Evolutionary conservation across 2,329 filamentous ascomycete species (phyloP).

Genomic region (Teratosphaeria nubilosa): DNA sequence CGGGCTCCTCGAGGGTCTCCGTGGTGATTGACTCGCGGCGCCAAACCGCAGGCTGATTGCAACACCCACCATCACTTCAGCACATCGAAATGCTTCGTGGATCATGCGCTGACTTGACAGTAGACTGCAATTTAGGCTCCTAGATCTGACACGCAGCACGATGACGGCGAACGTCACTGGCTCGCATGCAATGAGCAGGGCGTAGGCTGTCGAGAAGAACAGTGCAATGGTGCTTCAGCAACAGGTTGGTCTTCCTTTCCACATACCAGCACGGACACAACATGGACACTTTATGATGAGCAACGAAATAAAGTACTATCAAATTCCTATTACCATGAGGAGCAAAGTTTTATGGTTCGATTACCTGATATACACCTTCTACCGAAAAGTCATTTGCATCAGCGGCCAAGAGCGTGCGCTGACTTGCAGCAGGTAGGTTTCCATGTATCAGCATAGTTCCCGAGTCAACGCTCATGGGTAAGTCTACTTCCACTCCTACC

Average conservation of each 20-base stretch:
- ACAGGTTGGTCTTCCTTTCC: neutral
- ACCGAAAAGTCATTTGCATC: neutral
- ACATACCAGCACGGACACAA: neutral
- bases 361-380: constrained; percentile 30
- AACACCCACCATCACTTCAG: neutral
- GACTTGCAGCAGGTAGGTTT: constrained; percentile 6
- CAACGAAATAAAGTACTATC: constrained; percentile 12
- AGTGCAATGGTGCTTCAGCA: neutral
- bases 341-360: constrained; percentile 30
- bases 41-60: constrained; percentile 50
- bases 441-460: constrained; percentile 13
- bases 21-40: constrained; percentile 53
- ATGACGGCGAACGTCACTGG: neutral
- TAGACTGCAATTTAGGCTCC: too few relatives aligned
- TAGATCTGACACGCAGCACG: too few relatives aligned
- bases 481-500: constrained; percentile 14
- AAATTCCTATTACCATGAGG: constrained; percentile 1
- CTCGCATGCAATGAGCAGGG: constrained; percentile 23
- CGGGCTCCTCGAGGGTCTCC: constrained; percentile 22
- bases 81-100: neutral
- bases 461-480: constrained; percentile 7
- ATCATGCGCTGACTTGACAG: neutral
- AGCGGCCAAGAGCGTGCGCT: constrained; percentile 6
- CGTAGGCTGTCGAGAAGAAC: too few relatives aligned
- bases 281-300: constrained; percentile 33